Evolutionary conservation across 495 filamentous ascomycete species (phyloP), one percentile per base, ranked within the genome.

Genomic region (Aspergillus ellipticus): DNA sequence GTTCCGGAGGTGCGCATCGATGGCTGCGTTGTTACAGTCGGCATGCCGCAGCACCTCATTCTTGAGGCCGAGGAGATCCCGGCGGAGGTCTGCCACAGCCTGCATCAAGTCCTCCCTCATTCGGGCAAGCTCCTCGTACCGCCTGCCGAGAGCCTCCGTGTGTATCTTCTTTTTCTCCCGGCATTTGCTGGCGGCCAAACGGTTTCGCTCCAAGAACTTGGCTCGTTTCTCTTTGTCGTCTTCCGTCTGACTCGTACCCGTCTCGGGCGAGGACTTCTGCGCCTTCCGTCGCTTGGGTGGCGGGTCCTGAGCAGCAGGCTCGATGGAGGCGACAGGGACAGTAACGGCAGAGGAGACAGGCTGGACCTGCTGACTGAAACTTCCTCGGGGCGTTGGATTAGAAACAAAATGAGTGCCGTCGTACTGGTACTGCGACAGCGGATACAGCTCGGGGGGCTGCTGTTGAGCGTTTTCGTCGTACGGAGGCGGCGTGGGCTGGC

Each of bases 121-220:
- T 70, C 91, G 54, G 64, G 77, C 49, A 29, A 76, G 66, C 21
- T 74, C 66, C 11, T 74, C 69, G 42, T 64, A 70, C 2, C 60
- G 64, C 3, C 45, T 58, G 53, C 88, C 82, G 3, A 89, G 72
- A 17, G 80, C 74, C 37, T 81, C 73, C 10, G 84, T 84, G 68
- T 82, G 85, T 58, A 85, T 80, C 64, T 92, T 94, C 69, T 93
- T 93, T 78, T 92, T 93, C 66, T 87, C 84, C 2, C 91, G 83
- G 65, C 90, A 95, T 61, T 95, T 96, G 69, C 83, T 89, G 0
- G 91, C 91, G 5, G 91, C 91, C 4, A 92, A 66, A 4, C 91
- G 83, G 63, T 96, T 96, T 21, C 89, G 83, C 63, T 94, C 88
- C 24, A 94, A 78, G 65, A 89, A 85, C 77, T 75, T 74, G 28